Base-by-base conservation (phyloP, 768 basidiomycete species). In the Rubroboletus pulcherrimus region DNA sequence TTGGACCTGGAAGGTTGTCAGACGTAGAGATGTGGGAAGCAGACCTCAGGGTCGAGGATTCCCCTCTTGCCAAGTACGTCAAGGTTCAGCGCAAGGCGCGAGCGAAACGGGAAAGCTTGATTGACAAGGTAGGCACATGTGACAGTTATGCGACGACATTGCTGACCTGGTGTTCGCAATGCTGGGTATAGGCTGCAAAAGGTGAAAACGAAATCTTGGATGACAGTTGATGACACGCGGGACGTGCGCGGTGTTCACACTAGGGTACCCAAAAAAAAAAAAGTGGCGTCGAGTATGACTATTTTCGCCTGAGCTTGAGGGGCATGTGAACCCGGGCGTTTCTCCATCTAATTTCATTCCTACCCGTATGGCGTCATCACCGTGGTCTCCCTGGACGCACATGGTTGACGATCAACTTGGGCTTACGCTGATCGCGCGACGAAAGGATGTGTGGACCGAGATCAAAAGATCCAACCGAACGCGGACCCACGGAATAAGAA, bases 41-140 rank as follows among this genome's bases (percentile, higher is more conserved):
- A 26, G 70, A 74, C 19, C 65, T 91, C 50, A 80, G 77, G 56
- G 66, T 86, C 14, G 85, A 81, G 14, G 84, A 86, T 21, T 83
- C 87, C 4, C 95, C 96, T 7, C 73, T 98, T 45, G 85, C 83
- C 51, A 89, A 85, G 69, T 94, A 90, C 72, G 77, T 91, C 66
- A 86, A 86, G 68, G 79, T 93, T 49, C 86, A 88, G 73, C 79
- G 80, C 63, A 97, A 94, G 78, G 78, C 83, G 19, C 77, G 93
- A 70, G 89, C 89, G 63, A 89, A 86, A 70, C 78, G 83, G 54
- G 79, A 79, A 62, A 79, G 80, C 61, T 70, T 92, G 43, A 72
- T 89, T 43, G 86, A 89, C 67, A 93, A 92, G 86, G 90, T 87
- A 57, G 37, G 71, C 56, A 17, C 35, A 38, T 4, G 33, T 1